Evolutionary conservation across 306 rosid species (phyloP).

Genomic region (Prunus mongolica): DNA sequence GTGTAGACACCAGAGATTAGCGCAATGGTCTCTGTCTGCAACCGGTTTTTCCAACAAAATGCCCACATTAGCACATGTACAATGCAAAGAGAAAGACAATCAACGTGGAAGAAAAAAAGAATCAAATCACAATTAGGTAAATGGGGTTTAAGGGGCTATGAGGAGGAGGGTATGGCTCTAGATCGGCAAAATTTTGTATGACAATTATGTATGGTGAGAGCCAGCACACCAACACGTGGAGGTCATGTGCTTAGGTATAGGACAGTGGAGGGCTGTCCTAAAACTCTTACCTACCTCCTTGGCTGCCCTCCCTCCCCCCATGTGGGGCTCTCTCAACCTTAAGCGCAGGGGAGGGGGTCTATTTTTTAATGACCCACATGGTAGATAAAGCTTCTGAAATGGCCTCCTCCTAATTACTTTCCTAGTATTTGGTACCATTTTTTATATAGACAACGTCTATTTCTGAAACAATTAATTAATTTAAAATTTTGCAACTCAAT

Average conservation of each 20-base stretch:
- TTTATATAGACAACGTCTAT: neutral
- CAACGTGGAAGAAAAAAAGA: slow-evolving; percentile 1
- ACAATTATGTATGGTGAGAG: slow-evolving; percentile 34
- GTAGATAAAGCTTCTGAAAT: slow-evolving; percentile 29
- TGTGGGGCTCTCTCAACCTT: slow-evolving; percentile 35
- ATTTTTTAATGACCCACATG: slow-evolving; percentile 24
- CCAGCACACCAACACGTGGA: slow-evolving; percentile 56
- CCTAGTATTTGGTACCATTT: neutral
- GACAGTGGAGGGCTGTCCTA: slow-evolving; percentile 37
- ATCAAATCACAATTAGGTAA: slow-evolving; percentile 12
- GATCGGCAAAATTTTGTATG: slow-evolving; percentile 18
- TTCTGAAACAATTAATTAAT: neutral
- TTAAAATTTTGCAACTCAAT: too few relatives aligned
- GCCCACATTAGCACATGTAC: slow-evolving; percentile 32
- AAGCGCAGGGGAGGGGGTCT: neutral
- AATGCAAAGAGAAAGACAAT: neutral
- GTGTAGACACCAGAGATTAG: neutral
- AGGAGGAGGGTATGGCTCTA: slow-evolving; percentile 19
- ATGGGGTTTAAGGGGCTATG: slow-evolving; percentile 7
- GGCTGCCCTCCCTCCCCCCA: slow-evolving; percentile 46
- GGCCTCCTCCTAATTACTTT: slow-evolving; percentile 8
- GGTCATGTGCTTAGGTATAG: slow-evolving; percentile 69
- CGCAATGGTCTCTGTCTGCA: slow-evolving; percentile 15
- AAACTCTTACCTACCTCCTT: slow-evolving; percentile 57
- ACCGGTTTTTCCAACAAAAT: neutral